Percentiles rank a stretch among this genome's conserved stretches.
These are phyloP conservation scores for Cardiosporidium cionae DNA, from an alignment of 169 alveolate species.

Conservation along the genomic window DNA sequence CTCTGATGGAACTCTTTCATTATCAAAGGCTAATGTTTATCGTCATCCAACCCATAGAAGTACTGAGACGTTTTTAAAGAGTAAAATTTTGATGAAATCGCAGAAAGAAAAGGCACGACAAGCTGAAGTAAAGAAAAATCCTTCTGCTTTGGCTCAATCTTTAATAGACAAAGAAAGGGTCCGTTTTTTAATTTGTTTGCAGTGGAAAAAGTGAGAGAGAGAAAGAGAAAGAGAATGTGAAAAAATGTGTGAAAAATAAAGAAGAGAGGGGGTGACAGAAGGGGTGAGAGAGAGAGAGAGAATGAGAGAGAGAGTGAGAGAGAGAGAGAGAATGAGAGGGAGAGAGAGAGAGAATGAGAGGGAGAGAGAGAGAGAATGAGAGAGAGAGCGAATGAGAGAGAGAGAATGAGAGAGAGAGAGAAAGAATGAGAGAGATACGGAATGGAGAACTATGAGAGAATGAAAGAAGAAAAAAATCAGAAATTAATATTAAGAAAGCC, in stretches of 20 bases:
- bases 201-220: background rate
- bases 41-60: background rate
- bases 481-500: too few species aligned
- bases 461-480: too few species aligned
- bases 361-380: too few species aligned
- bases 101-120: constrained; percentile 14
- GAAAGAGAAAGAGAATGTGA: background rate
- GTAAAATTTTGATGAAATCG: constrained; percentile 8
- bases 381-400: too few species aligned
- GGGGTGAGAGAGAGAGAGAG: background rate
- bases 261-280: background rate
- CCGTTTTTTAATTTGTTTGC: background rate
- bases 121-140: constrained; percentile 15
- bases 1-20: background rate
- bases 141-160: constrained; percentile 18
- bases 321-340: too few species aligned
- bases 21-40: background rate
- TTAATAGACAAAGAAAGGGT: constrained; percentile 20
- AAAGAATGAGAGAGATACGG: too few species aligned
- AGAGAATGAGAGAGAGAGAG: too few species aligned
- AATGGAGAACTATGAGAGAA: too few species aligned
- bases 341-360: too few species aligned
- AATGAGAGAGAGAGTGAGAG: background rate
- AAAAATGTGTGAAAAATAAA: background rate
- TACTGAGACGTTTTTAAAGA: background rate